Percentiles rank a stretch among this genome's conserved stretches.
Conservation (phyloP, 305 asterid species). For the Fraxinus dipetala region DNA sequence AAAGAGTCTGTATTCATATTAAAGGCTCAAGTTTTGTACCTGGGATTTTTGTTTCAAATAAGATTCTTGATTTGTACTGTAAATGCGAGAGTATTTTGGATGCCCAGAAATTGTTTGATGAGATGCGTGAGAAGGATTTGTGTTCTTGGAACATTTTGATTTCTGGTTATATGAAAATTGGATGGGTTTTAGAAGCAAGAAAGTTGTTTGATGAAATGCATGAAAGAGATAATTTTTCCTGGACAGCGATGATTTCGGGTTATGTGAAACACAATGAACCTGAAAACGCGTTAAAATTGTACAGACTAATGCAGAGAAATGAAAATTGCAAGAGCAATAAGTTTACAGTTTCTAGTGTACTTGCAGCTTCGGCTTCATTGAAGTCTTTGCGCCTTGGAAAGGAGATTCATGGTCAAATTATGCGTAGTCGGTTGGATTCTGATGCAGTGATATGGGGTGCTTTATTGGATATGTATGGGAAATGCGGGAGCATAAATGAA, state of each 20-base stretch:
- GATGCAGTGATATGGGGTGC: slow-evolving; percentile 80
- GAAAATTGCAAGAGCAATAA: slow-evolving; percentile 37
- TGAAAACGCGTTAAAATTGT: slow-evolving; percentile 53
- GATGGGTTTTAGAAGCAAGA: slow-evolving; percentile 49
- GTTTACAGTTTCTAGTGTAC: slow-evolving; percentile 67
- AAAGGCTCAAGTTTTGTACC: slow-evolving; percentile 43
- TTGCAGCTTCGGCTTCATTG: slow-evolving; percentile 64
- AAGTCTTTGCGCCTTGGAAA: slow-evolving; percentile 57
- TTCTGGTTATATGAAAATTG: slow-evolving; percentile 55
- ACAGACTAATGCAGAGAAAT: slow-evolving; percentile 53
- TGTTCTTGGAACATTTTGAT: slow-evolving; percentile 82
- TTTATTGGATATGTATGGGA: slow-evolving; percentile 69
- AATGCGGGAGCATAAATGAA: slow-evolving; percentile 66
- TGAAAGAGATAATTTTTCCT: slow-evolving; percentile 63
- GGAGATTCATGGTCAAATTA: slow-evolving; percentile 73
- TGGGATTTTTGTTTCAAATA: slow-evolving; percentile 58
- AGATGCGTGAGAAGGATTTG: slow-evolving; percentile 58
- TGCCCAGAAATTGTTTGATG: slow-evolving; percentile 56
- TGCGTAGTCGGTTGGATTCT: slow-evolving; percentile 58
- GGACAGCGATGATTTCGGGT: slow-evolving; percentile 82
- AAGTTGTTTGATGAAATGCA: slow-evolving; percentile 68
- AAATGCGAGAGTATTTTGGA: slow-evolving; percentile 58
- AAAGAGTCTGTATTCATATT: slow-evolving; percentile 45
- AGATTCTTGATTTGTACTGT: slow-evolving; percentile 58
- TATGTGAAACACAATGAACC: slow-evolving; percentile 58